These are phyloP conservation scores for Piper betle DNA, from an alignment of 164 flowering plant species.

Conservation along the genomic window DNA sequence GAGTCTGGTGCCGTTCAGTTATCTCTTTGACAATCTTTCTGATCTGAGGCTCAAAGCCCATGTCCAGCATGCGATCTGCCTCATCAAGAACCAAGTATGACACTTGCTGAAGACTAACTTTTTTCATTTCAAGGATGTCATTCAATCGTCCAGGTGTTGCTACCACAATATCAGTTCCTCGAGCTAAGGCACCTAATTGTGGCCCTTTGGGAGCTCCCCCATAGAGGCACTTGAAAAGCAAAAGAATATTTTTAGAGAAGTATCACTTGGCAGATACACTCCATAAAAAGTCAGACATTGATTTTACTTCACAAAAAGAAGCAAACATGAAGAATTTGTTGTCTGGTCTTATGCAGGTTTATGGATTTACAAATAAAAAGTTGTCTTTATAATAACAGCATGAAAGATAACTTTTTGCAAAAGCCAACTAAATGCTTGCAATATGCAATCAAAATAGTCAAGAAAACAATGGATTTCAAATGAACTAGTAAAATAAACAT, in stretches of 20 bases:
- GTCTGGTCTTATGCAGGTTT: too few species aligned
- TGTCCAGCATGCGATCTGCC: conserved; percentile 94
- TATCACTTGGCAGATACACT: neutral
- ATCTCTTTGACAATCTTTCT: conserved; percentile 84
- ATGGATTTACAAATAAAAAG: too few species aligned
- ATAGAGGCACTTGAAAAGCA: conserved; percentile 54
- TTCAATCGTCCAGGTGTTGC: conserved; percentile 95
- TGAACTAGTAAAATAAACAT: neutral
- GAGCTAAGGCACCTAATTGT: conserved; percentile 62
- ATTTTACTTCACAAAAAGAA: too few species aligned
- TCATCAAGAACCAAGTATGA: conserved; percentile 88
- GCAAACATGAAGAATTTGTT: too few species aligned
- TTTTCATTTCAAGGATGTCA: conserved; percentile 79
- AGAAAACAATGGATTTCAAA: too few species aligned
- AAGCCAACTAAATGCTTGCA: too few species aligned
- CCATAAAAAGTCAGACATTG: too few species aligned
- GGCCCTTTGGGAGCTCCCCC: conserved; percentile 85
- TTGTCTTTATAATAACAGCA: too few species aligned
- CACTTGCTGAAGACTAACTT: conserved; percentile 56
- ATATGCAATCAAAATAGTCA: too few species aligned
- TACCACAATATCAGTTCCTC: conserved; percentile 81
- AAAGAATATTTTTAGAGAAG: too few species aligned
- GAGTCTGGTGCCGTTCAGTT: conserved; percentile 77
- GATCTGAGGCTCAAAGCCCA: conserved; percentile 97
- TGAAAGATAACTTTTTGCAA: too few species aligned